Conservation (phyloP, 371 early-diverging fungal species). For the Haplosporangium sp. region DNA sequence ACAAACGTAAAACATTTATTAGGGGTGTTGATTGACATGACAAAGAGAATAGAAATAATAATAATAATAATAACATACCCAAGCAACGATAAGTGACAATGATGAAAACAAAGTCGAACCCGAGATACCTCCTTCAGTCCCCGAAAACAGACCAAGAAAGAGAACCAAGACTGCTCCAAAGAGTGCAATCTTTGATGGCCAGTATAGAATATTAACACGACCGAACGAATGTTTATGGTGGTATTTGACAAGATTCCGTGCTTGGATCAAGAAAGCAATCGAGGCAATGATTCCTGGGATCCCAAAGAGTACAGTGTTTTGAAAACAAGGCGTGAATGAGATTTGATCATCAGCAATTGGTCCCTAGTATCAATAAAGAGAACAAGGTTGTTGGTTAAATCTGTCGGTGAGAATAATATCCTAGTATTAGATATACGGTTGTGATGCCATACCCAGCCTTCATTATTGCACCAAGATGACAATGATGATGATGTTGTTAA, state of each 20-base stretch:
- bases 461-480: no score
- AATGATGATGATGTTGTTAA: no score
- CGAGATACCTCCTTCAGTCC: neutral
- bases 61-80: slow-evolving; percentile 39
- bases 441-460: no score
- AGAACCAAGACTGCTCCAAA: neutral
- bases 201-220: slow-evolving; percentile 9
- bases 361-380: slow-evolving; percentile 1
- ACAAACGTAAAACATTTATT: no score
- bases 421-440: no score
- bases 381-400: no score
- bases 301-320: slow-evolving; percentile 19
- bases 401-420: no score
- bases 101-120: neutral
- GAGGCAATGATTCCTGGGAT: slow-evolving; percentile 4
- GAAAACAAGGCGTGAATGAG: slow-evolving; percentile 21
- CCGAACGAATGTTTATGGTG: slow-evolving; percentile 6
- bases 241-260: slow-evolving; percentile 3
- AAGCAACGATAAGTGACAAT: neutral
- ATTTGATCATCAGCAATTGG: slow-evolving; percentile 7
- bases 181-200: slow-evolving; percentile 16
- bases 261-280: neutral
- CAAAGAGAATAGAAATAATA: neutral
- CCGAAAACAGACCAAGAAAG: no score
- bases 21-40: no score